Conservation (phyloP, 2,329 filamentous ascomycete species). For the Venturia nashicola region DNA sequence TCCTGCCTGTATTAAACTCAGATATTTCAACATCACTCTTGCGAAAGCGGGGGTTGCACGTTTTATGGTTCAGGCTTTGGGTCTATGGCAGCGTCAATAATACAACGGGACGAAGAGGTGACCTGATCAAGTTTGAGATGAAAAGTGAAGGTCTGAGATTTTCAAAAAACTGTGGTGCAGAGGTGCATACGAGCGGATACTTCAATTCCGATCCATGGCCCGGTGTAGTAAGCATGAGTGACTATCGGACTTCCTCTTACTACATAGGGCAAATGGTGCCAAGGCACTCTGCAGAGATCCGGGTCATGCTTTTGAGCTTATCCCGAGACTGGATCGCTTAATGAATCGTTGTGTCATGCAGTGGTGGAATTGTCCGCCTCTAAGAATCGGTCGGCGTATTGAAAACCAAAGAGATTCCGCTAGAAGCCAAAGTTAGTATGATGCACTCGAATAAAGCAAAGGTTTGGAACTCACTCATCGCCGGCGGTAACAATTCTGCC, state of each 20-base stretch:
- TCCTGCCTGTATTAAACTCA: too few relatives aligned
- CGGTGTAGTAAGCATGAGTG: background rate
- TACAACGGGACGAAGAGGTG: too few relatives aligned
- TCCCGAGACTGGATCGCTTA: background rate
- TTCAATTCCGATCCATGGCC: background rate
- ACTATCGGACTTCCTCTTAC: background rate
- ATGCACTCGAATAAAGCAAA: background rate
- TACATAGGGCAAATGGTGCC: background rate
- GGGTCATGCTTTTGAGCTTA: too few relatives aligned
- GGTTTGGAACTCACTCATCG: constrained; percentile 48
- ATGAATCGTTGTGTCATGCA: background rate
- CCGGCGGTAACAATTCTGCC: constrained; percentile 73
- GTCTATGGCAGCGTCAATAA: background rate
- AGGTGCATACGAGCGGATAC: background rate
- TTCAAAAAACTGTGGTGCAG: background rate
- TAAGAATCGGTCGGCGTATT: background rate
- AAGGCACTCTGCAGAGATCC: background rate
- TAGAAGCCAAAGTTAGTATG: background rate
- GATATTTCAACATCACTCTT: too few relatives aligned
- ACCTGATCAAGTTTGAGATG: too few relatives aligned
- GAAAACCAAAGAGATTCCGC: constrained; percentile 3
- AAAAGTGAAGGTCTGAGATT: too few relatives aligned
- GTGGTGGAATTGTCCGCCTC: background rate
- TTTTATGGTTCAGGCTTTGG: background rate
- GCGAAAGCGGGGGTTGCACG: too few relatives aligned